phyloP scores from a whole-genome alignment of 176 grass and related monocot genomes.

The Puya raimondii region DNA sequence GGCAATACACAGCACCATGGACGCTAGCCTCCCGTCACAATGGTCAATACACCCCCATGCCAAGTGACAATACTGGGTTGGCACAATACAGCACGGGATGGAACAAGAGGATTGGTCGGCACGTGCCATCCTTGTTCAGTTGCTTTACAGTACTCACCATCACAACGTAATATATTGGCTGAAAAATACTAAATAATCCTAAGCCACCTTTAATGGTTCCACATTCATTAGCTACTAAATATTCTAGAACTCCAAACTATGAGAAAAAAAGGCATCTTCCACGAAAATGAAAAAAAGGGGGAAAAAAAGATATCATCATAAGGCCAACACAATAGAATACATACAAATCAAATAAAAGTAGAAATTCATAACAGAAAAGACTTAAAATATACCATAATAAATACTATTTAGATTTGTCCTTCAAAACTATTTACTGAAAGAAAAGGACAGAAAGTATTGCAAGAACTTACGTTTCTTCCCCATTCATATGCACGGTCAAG shows the following conservation, averaged over 20 bases:
- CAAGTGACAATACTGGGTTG: too few relatives aligned
- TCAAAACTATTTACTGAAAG: background rate
- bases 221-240: background rate
- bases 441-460: background rate
- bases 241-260: background rate
- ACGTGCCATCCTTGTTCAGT: background rate
- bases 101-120: too few relatives aligned
- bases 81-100: too few relatives aligned
- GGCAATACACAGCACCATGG: too few relatives aligned
- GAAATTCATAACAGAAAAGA: background rate
- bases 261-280: background rate
- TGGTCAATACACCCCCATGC: too few relatives aligned
- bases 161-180: background rate
- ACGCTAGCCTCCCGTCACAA: too few relatives aligned
- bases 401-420: background rate
- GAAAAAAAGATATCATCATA: background rate
- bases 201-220: background rate
- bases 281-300: background rate
- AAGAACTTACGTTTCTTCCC: conserved; percentile 62
- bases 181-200: background rate
- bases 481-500: conserved; percentile 93
- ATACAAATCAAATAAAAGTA: background rate
- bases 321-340: background rate
- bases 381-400: background rate
- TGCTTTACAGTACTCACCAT: background rate